phyloP scores from a whole-genome alignment of 2,329 filamentous ascomycete species.

The Neofusicoccum laricinum region DNA sequence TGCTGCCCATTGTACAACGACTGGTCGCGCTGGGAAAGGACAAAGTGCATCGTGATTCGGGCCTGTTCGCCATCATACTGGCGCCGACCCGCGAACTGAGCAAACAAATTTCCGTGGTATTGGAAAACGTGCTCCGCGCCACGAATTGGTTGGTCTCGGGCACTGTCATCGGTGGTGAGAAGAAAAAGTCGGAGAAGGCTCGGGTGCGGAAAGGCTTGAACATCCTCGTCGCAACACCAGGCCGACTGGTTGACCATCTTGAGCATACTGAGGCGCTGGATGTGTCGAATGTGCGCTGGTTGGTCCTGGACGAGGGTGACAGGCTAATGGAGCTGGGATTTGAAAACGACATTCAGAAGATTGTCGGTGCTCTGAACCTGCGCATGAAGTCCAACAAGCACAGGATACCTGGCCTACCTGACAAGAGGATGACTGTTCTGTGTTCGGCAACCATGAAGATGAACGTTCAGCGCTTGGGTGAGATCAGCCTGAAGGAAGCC shows the following conservation, averaged over 20 bases:
- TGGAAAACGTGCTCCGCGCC: conserved; percentile 82
- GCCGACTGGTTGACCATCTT: conserved; percentile 85
- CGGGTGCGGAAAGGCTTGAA: conserved; percentile 90
- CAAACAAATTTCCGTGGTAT: conserved; percentile 84
- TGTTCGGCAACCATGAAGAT: conserved; percentile 98
- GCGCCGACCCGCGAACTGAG: conserved; percentile 91
- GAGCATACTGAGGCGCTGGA: conserved; percentile 88
- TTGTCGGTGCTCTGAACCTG: conserved; percentile 74
- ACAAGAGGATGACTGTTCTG: conserved; percentile 77
- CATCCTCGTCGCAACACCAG: conserved; percentile 91
- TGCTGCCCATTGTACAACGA: conserved; percentile 86
- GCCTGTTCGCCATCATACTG: conserved; percentile 89
- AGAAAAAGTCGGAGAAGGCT: conserved; percentile 85
- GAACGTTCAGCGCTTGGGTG: conserved; percentile 88
- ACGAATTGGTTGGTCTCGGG: conserved; percentile 93
- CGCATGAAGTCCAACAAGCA: conserved; percentile 59
- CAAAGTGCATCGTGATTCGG: conserved; percentile 75
- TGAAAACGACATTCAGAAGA: conserved; percentile 86
- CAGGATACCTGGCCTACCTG: conserved; percentile 65
- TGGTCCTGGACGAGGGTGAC: conserved; percentile 94
- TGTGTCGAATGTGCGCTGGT: conserved; percentile 85
- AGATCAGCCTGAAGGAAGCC: conserved; percentile 92
- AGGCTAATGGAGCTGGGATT: conserved; percentile 98
- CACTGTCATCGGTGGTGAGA: conserved; percentile 71
- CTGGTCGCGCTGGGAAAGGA: conserved; percentile 65